A percentile compares a stretch with the other conserved stretches of the same genome.
Conservation (phyloP, 129 eudicot species). For the Arctium lappa region DNA sequence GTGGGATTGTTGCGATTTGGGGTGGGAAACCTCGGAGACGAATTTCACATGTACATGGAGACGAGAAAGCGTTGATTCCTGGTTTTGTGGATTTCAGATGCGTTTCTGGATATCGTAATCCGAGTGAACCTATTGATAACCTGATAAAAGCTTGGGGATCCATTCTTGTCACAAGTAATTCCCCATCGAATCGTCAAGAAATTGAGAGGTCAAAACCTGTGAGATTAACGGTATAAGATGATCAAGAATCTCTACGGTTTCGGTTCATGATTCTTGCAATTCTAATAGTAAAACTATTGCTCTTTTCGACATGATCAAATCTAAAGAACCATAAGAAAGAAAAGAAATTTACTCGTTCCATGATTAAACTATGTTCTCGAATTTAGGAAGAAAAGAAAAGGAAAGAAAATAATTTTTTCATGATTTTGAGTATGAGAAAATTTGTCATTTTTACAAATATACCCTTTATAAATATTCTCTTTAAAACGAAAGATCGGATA, state of each 20-base stretch:
- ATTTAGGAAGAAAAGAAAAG: not conserved
- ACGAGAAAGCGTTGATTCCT: conserved; percentile 40
- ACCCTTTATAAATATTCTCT: not conserved
- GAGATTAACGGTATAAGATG: conserved; percentile 9
- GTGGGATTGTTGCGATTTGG: conserved; percentile 66
- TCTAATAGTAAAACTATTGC: not conserved
- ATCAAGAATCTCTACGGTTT: not conserved
- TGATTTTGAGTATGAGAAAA: not conserved
- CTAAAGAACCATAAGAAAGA: not conserved
- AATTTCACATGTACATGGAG: conserved; percentile 73
- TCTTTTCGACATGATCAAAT: not conserved
- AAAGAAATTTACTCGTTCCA: not conserved
- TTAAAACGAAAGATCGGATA: not conserved
- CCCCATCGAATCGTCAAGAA: conserved; percentile 38
- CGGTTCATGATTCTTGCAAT: not conserved
- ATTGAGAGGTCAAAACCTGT: conserved; percentile 26
- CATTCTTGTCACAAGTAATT: conserved; percentile 54
- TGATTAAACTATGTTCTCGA: not conserved
- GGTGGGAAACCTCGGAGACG: conserved; percentile 93
- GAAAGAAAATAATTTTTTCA: too few species aligned
- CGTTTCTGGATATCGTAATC: conserved; percentile 53
- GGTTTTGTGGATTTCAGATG: conserved; percentile 36
- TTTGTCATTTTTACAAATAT: not conserved
- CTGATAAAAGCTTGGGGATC: conserved; percentile 90
- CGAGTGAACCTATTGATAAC: conserved; percentile 67